A percentile compares a stretch with the other conserved stretches of the same genome.
These are phyloP conservation scores for Exophiala xenobiotica DNA, from an alignment of 2,329 filamentous ascomycete genomes.

Conservation along the genomic window DNA sequence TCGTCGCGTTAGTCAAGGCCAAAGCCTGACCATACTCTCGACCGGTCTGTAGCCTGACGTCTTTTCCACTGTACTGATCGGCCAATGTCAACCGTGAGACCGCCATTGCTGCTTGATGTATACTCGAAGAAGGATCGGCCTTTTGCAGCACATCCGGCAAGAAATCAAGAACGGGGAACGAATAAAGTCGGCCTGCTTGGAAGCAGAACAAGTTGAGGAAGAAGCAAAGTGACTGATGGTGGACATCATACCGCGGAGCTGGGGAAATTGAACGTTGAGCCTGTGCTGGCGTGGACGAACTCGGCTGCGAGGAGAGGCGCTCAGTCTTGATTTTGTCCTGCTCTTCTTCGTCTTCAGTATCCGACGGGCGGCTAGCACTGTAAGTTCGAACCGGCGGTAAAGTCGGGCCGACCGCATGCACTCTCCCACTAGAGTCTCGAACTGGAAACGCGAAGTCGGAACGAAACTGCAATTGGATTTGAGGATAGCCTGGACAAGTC, in stretches of 20 bases:
- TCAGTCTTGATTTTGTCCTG: slow-evolving; percentile 13
- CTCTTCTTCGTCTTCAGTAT: neutral
- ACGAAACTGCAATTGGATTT: slow-evolving; percentile 26
- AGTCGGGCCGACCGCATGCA: neutral
- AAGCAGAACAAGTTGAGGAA: slow-evolving; percentile 30
- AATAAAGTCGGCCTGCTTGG: slow-evolving; percentile 27
- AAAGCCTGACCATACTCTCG: slow-evolving; percentile 27
- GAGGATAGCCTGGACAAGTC: slow-evolving; percentile 29
- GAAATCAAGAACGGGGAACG: slow-evolving; percentile 29
- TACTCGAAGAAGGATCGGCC: slow-evolving; percentile 13
- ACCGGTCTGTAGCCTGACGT: slow-evolving; percentile 25
- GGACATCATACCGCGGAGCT: slow-evolving; percentile 27
- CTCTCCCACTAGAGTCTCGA: neutral
- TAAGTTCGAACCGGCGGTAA: slow-evolving; percentile 3
- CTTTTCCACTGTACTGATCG: slow-evolving; percentile 28
- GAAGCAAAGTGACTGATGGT: slow-evolving; percentile 30
- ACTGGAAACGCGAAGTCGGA: slow-evolving; percentile 2
- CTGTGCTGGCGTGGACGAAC: slow-evolving; percentile 3
- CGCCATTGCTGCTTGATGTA: slow-evolving; percentile 24
- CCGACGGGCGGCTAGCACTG: neutral
- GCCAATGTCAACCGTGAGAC: slow-evolving; percentile 30
- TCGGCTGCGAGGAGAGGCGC: neutral
- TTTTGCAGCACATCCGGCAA: slow-evolving; percentile 23
- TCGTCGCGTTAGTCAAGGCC: slow-evolving; percentile 18
- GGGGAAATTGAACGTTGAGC: slow-evolving; percentile 17